These are phyloP conservation scores for Agapanthus africanus DNA, from an alignment of 106 monocot genomes.

Conservation along the genomic window DNA sequence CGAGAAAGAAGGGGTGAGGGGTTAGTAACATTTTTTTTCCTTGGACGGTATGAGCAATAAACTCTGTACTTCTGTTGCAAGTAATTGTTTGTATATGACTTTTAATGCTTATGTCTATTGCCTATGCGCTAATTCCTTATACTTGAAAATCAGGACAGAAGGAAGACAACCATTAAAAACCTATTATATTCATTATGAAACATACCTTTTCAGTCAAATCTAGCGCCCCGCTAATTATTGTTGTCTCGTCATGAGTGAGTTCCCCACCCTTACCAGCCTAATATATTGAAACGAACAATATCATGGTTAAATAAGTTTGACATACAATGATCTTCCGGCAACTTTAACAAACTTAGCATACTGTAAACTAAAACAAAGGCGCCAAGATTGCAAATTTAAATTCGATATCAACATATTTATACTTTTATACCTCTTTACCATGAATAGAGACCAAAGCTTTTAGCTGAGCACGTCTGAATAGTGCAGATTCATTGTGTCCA, in stretches of 20 bases:
- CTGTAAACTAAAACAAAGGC: neutral
- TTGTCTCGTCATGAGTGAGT: constrained; percentile 86
- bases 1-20: neutral
- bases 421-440: constrained; percentile 65
- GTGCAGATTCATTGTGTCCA: constrained; percentile 92
- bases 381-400: neutral
- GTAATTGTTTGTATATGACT: neutral
- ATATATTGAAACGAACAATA: constrained; percentile 6
- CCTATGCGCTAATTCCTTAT: neutral
- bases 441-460: constrained; percentile 86
- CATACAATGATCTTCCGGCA: neutral
- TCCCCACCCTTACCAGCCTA: constrained; percentile 96
- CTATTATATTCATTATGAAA: neutral
- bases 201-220: constrained; percentile 95
- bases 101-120: neutral
- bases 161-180: neutral
- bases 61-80: neutral
- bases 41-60: neutral
- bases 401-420: neutral
- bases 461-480: constrained; percentile 92
- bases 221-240: constrained; percentile 92
- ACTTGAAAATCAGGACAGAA: neutral
- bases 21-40: too few species aligned
- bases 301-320: neutral
- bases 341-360: neutral